Base-by-base conservation (phyloP, 2,329 filamentous ascomycete species). In the Xylariaceae sp. region DNA sequence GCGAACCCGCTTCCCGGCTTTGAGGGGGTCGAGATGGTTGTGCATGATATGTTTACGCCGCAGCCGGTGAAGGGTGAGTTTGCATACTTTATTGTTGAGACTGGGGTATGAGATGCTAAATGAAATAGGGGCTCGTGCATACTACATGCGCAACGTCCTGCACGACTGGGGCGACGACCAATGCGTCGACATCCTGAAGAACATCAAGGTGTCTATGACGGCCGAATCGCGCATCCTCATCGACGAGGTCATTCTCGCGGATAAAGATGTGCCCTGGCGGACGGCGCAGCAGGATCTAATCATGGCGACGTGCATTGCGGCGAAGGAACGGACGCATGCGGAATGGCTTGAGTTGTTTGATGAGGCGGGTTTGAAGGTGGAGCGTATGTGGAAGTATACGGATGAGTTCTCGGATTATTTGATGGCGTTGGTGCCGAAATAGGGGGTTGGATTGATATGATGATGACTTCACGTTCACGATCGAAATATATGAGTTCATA, bases 121-220 rank as follows among this genome's bases (percentile, higher is more conserved):
- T 11, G 30, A 10, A 47, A 39, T 15, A 68, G 62, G 66, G 37
- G 66, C 65, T 6, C 59, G 60, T 8, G 59, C 58, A 1, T 68
- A 69, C 18, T 69, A 69, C 53, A 10, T 69, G 10, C 63, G 67
- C 18, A 65, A 64, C 35, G 56, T 69, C 3, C 56, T 68, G 0
- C 61, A 68, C 30, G 62, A 69, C 53, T 68, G 58, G 57, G 61
- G 63, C 0, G 59, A 63, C 18, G 39, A 60, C 6, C 62, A 64
- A 30, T 65, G 63, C 37, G 45, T 62, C 9, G 58, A 65, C 47
- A 66, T 68, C 11, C 49, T 69, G 4, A 48, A 55, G 34, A 66
- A 65, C 23, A 49, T 67, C 52, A 66, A 57, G 30, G 37, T 53
- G 11, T 56, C 55, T 8, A 66, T 67, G 65, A 58, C 64, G 2